A percentile compares a stretch with the other conserved stretches of the same genome.
Evolutionary conservation across 495 filamentous ascomycete species (phyloP).

Genomic region (Talaromyces thailandensis): DNA sequence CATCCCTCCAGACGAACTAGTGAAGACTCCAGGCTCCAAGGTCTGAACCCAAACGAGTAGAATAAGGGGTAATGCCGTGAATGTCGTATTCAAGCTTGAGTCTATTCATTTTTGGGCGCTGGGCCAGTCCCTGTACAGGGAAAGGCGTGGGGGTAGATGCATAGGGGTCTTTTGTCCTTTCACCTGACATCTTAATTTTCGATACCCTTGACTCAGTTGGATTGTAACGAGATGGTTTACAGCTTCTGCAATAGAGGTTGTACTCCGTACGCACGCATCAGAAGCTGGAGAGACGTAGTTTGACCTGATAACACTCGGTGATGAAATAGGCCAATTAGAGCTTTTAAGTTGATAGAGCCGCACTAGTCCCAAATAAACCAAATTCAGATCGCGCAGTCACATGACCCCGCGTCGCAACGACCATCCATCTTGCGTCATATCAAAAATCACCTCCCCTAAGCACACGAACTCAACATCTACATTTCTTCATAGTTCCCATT

Average conservation of each 20-base stretch:
- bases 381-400: not conserved
- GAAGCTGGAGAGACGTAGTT: not conserved
- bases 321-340: not conserved
- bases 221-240: too few relatives aligned
- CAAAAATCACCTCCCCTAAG: not conserved
- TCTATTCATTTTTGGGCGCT: not conserved
- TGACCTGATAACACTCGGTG: not conserved
- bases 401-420: not conserved
- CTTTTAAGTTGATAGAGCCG: not conserved
- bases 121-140: not conserved
- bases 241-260: too few relatives aligned
- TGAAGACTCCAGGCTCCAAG: too few relatives aligned
- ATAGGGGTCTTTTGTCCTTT: not conserved
- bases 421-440: not conserved
- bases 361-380: not conserved
- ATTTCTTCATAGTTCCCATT: not conserved
- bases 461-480: not conserved
- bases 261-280: not conserved
- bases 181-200: not conserved
- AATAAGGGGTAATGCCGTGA: not conserved
- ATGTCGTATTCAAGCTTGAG: not conserved
- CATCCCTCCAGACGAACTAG: too few relatives aligned
- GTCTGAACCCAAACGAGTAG: too few relatives aligned
- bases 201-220: not conserved
- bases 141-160: not conserved